Conservation (phyloP, 169 alveolate species). For the Plasmodium coatneyi region DNA sequence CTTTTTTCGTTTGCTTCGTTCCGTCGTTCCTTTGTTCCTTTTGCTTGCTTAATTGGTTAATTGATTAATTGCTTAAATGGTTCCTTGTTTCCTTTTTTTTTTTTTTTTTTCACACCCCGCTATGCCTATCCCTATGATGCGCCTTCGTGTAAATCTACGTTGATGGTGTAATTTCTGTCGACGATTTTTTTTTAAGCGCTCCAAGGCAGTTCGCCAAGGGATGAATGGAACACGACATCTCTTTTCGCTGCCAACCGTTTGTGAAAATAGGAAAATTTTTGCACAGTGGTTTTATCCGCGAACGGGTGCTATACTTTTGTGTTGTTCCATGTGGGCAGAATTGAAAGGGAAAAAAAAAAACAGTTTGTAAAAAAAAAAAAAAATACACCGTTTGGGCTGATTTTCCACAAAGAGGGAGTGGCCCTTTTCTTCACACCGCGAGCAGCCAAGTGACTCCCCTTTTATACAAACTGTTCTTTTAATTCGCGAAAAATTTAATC, state of each 20-base stretch:
- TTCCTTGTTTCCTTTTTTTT: not conserved
- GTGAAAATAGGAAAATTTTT: slow-evolving; percentile 1
- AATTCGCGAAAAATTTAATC: not conserved
- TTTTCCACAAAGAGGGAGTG: not conserved
- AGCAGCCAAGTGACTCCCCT: not conserved
- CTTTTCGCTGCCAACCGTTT: not conserved
- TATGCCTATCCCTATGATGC: not conserved
- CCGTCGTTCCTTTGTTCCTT: not conserved
- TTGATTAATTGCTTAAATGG: too few relatives aligned
- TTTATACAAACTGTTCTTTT: not conserved
- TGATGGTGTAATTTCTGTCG: not conserved
- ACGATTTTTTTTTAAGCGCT: not conserved
- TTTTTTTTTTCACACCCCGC: not conserved
- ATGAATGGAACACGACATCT: not conserved
- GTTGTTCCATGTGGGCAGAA: not conserved
- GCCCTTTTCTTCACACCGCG: not conserved
- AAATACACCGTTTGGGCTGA: not conserved
- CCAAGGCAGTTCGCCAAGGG: not conserved
- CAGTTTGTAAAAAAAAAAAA: not conserved
- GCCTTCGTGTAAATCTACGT: not conserved
- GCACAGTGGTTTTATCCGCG: not conserved
- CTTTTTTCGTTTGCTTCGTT: not conserved
- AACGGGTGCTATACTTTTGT: not conserved
- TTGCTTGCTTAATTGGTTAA: not conserved
- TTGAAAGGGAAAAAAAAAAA: not conserved